Evolutionary conservation across 2,329 filamentous ascomycete genomes (phyloP).

Genomic region (Calonectria pseudoreteaudii): DNA sequence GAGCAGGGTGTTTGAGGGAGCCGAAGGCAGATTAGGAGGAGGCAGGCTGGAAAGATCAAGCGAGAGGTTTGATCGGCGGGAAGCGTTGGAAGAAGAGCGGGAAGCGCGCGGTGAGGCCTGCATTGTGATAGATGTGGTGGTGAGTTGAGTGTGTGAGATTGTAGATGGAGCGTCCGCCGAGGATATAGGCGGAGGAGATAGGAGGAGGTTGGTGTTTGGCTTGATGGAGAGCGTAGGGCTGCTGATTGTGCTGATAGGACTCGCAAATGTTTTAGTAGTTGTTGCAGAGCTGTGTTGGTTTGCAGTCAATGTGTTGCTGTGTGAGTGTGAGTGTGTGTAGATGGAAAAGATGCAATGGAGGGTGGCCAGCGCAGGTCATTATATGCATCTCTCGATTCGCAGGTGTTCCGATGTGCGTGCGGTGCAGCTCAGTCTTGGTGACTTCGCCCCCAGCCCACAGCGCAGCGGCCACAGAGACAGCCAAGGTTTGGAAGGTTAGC

Average conservation of each 20-base stretch:
- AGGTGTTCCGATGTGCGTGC: constrained; percentile 4
- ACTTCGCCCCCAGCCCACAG: constrained; percentile 20
- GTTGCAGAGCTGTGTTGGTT: neutral
- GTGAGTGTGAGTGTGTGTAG: constrained; percentile 1
- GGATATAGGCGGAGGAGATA: constrained; percentile 3
- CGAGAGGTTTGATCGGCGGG: constrained; percentile 65
- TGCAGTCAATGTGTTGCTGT: neutral
- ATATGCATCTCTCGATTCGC: constrained; percentile 11
- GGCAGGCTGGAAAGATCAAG: constrained; percentile 82
- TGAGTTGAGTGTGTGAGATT: constrained; percentile 2
- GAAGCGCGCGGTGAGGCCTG: constrained; percentile 52
- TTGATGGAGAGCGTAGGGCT: neutral
- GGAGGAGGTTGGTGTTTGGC: constrained; percentile 12
- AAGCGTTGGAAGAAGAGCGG: constrained; percentile 60
- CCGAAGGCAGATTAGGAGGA: constrained; percentile 75
- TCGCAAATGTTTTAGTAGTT: neutral
- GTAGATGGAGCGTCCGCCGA: constrained; percentile 11
- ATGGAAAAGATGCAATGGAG: neutral
- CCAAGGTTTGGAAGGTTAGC: constrained; percentile 3
- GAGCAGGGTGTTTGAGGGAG: constrained; percentile 85
- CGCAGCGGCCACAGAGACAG: neutral
- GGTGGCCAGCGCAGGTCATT: constrained; percentile 14
- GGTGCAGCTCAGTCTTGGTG: neutral
- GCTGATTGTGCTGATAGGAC: neutral
- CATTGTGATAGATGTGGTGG: constrained; percentile 41